Percentiles rank a stretch among this genome's conserved stretches.
Evolutionary conservation across 805 yeast species (phyloP).

Genomic region (Pichia sporocuriosa): DNA sequence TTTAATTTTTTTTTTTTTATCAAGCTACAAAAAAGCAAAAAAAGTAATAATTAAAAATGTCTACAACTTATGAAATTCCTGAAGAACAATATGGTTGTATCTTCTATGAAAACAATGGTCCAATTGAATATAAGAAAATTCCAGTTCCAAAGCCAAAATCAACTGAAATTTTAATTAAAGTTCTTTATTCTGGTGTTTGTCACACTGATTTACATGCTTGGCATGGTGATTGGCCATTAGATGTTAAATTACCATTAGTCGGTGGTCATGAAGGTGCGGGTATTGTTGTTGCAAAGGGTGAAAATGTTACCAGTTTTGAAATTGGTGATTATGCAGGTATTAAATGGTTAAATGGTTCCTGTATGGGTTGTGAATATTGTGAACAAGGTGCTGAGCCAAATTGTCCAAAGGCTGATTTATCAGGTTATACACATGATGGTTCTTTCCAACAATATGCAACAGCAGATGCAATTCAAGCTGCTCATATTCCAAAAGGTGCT

Average conservation of each 20-base stretch:
- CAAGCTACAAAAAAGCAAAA: slow-evolving; percentile 13
- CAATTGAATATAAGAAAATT: slow-evolving; percentile 55
- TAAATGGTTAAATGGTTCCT: slow-evolving; percentile 73
- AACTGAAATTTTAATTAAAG: slow-evolving; percentile 66
- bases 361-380: slow-evolving; percentile 68
- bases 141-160: slow-evolving; percentile 72
- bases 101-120: slow-evolving; percentile 56
- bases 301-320: slow-evolving; percentile 55
- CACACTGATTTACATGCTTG: slow-evolving; percentile 89
- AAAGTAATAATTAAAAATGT: slow-evolving; percentile 30
- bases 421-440: slow-evolving; percentile 87
- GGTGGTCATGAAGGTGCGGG: slow-evolving; percentile 90
- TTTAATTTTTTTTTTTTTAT: slow-evolving; percentile 36
- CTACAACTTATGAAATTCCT: slow-evolving; percentile 48
- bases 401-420: slow-evolving; percentile 62
- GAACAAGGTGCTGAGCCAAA: slow-evolving; percentile 57
- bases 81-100: slow-evolving; percentile 59
- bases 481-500: slow-evolving; percentile 62
- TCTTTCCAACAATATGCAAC: slow-evolving; percentile 87
- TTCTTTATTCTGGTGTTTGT: slow-evolving; percentile 81
- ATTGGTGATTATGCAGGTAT: slow-evolving; percentile 74
- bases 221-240: slow-evolving; percentile 85
- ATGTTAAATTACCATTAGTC: slow-evolving; percentile 60
- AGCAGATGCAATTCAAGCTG: slow-evolving; percentile 84
- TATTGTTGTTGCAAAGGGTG: slow-evolving; percentile 66